Evolutionary conservation across 371 early-diverging fungal species (phyloP).

Genomic region (Paraphysoderma sedebokerense): DNA sequence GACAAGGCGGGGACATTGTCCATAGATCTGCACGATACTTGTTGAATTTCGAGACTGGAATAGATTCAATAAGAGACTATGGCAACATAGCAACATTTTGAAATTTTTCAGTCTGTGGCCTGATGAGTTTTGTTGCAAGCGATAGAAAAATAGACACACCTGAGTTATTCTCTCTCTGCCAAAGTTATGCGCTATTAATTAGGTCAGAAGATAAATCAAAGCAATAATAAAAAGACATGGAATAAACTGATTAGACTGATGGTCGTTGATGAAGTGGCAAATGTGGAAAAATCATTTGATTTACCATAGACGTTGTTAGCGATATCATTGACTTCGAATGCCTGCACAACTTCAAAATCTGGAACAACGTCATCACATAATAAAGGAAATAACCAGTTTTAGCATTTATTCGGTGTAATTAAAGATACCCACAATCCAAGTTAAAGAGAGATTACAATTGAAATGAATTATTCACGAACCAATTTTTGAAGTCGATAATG

Average conservation of each 20-base stretch:
- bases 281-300: background rate
- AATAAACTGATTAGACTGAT: too few relatives aligned
- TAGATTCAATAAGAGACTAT: background rate
- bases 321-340: constrained; percentile 62
- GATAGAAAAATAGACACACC: constrained; percentile 21
- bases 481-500: background rate
- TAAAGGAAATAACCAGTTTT: too few relatives aligned
- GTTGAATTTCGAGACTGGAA: background rate
- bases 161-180: constrained; percentile 39
- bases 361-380: constrained; percentile 26
- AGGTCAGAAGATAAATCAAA: background rate
- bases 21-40: constrained; percentile 38
- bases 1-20: constrained; percentile 33
- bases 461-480: background rate
- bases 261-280: too few relatives aligned
- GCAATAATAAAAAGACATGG: background rate
- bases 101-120: too few relatives aligned
- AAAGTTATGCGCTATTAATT: constrained; percentile 51
- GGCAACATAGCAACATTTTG: background rate
- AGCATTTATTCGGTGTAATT: background rate
- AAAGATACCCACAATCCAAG: background rate
- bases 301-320: constrained; percentile 51
- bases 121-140: too few relatives aligned
- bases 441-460: too few relatives aligned
- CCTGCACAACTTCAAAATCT: constrained; percentile 38